phyloP scores from a whole-genome alignment of 441 rosid species.

The Bruguiera hainesii region DNA sequence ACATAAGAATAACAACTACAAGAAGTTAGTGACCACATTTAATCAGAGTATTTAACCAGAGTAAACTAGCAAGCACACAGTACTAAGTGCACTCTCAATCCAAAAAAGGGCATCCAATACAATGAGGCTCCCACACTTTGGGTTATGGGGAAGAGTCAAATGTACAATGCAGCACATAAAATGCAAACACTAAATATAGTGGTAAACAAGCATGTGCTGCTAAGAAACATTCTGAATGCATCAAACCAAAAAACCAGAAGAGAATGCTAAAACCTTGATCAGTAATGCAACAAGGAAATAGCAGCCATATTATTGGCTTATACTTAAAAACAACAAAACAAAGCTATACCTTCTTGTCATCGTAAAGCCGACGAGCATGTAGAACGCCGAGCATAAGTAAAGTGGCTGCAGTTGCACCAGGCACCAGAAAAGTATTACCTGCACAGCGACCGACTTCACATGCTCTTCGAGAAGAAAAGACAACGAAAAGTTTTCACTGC shows the following conservation, averaged over 20 bases:
- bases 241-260: background rate
- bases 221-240: background rate
- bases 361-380: slow-evolving; percentile 85
- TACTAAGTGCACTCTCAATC: too few species aligned
- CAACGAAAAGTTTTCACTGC: background rate
- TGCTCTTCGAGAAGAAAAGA: background rate
- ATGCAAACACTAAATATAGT: too few species aligned
- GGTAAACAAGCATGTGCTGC: too few species aligned
- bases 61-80: background rate
- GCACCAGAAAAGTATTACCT: slow-evolving; percentile 72
- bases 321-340: background rate
- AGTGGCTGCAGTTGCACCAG: slow-evolving; percentile 90
- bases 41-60: background rate
- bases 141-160: background rate
- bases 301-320: background rate
- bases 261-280: background rate
- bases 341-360: slow-evolving; percentile 69
- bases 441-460: slow-evolving; percentile 19
- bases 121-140: too few species aligned
- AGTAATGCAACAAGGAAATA: background rate
- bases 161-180: background rate
- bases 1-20: slow-evolving; percentile 16
- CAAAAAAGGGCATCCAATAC: too few species aligned
- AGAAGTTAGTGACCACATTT: background rate
- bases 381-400: slow-evolving; percentile 95